Evolutionary conservation across 352 stramenopile species (phyloP).

Genomic region (Globisporangium lucens): DNA sequence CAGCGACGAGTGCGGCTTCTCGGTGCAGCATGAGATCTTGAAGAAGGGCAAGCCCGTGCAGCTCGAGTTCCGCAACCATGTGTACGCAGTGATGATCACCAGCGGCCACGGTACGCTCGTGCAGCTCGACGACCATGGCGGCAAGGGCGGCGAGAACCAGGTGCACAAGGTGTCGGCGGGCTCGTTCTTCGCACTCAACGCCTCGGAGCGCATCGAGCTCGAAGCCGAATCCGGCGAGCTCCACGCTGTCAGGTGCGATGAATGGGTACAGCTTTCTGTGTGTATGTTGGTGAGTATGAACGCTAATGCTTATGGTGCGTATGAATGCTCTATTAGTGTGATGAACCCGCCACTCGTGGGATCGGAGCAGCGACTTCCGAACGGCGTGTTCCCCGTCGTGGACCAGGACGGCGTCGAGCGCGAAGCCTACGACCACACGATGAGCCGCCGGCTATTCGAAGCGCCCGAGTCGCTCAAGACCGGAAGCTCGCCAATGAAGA

Average conservation of each 20-base stretch:
- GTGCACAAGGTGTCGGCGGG: conserved; percentile 41
- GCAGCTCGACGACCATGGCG: conserved; percentile 44
- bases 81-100: conserved; percentile 70
- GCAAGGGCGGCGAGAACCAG: conserved; percentile 29
- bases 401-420: conserved; percentile 61
- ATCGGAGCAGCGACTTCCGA: conserved; percentile 42
- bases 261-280: neutral
- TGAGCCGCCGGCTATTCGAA: conserved; percentile 62
- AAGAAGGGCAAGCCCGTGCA: conserved; percentile 46
- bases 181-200: conserved; percentile 60
- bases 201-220: conserved; percentile 48
- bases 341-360: conserved; percentile 79
- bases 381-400: conserved; percentile 67
- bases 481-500: conserved; percentile 74
- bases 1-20: conserved; percentile 72
- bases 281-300: neutral
- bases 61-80: conserved; percentile 75
- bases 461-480: conserved; percentile 72
- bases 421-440: conserved; percentile 47
- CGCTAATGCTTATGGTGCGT: neutral
- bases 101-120: conserved; percentile 46
- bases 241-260: conserved; percentile 50
- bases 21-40: conserved; percentile 71
- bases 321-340: conserved; percentile 30
- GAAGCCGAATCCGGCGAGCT: conserved; percentile 59